These are phyloP conservation scores for Furcasterigmium furcatum DNA, from an alignment of 2,329 filamentous ascomycete species.

Conservation along the genomic window DNA sequence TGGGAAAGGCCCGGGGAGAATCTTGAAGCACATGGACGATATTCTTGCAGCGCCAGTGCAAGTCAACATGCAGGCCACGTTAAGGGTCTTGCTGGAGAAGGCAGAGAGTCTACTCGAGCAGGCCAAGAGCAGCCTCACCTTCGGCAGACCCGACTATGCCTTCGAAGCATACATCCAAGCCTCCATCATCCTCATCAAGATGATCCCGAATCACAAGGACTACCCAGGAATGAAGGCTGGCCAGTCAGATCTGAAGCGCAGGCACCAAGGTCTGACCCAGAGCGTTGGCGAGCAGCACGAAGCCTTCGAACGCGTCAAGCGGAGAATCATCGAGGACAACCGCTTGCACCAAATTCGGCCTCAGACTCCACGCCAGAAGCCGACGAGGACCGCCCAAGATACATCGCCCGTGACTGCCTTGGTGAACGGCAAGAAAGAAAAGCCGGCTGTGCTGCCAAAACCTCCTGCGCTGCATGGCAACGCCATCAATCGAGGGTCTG, in stretches of 20 bases:
- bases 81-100: slow-evolving; percentile 49
- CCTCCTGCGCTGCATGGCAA: slow-evolving; percentile 65
- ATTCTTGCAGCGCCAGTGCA: slow-evolving; percentile 21
- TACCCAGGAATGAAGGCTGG: slow-evolving; percentile 63
- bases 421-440: slow-evolving; percentile 62
- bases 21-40: background rate
- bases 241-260: slow-evolving; percentile 40
- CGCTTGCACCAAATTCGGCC: background rate
- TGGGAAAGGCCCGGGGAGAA: too few species aligned
- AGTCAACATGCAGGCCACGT: slow-evolving; percentile 44
- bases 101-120: slow-evolving; percentile 53
- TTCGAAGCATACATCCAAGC: slow-evolving; percentile 83
- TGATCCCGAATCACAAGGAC: slow-evolving; percentile 73
- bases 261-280: slow-evolving; percentile 47
- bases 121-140: slow-evolving; percentile 60
- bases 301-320: slow-evolving; percentile 56
- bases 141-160: slow-evolving; percentile 68
- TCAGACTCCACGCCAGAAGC: background rate
- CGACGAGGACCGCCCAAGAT: slow-evolving; percentile 18
- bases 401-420: slow-evolving; percentile 56
- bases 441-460: slow-evolving; percentile 59
- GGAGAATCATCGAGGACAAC: slow-evolving; percentile 61
- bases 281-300: slow-evolving; percentile 44
- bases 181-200: slow-evolving; percentile 72
- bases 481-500: slow-evolving; percentile 37